Conservation (phyloP, 768 basidiomycete genomes). For the Guyanaporus albipodus region DNA sequence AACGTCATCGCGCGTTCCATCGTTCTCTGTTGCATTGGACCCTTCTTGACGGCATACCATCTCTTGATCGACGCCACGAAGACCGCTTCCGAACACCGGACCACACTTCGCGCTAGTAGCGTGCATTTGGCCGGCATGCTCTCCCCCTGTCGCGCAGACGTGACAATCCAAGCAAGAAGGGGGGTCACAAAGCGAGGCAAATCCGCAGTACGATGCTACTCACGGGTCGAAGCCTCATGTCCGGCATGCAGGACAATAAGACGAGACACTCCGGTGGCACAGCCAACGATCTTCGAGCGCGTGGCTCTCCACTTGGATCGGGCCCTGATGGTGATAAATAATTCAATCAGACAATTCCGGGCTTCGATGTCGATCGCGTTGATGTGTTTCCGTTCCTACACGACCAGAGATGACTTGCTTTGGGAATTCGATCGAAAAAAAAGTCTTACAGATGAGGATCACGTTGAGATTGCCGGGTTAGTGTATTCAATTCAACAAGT, state of each 20-base stretch:
- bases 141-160: too few species aligned
- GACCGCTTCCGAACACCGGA: neutral
- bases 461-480: constrained; percentile 13
- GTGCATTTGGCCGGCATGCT: neutral
- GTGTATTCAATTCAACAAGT: constrained; percentile 7
- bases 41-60: neutral
- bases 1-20: neutral
- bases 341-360: constrained; percentile 5
- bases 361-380: constrained; percentile 26
- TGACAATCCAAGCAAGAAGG: too few species aligned
- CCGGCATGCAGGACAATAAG: constrained; percentile 13
- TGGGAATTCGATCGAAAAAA: constrained; percentile 16
- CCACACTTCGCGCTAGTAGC: neutral
- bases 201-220: neutral
- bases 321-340: constrained; percentile 15
- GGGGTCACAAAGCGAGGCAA: constrained; percentile 12
- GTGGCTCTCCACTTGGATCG: constrained; percentile 15
- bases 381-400: constrained; percentile 19
- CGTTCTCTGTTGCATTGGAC: neutral
- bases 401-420: constrained; percentile 15
- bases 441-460: constrained; percentile 1
- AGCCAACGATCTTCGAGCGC: constrained; percentile 22
- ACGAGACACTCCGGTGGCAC: constrained; percentile 15
- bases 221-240: constrained; percentile 6
- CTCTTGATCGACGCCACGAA: neutral